Evolutionary conservation across 2,329 filamentous ascomycete genomes (phyloP).

Genomic region (Botryotinia narcissicola): DNA sequence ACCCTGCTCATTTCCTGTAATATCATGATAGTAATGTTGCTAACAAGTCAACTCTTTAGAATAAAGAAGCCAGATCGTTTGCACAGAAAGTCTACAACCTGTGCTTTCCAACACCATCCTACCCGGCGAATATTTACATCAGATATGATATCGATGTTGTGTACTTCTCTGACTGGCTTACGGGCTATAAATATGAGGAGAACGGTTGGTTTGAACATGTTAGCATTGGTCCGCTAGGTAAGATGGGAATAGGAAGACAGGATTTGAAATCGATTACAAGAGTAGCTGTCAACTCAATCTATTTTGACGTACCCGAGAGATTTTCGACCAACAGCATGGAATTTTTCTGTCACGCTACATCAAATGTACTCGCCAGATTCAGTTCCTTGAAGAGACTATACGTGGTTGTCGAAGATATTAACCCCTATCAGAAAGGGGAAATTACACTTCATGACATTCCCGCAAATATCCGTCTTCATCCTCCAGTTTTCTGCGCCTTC

Average conservation of each 20-base stretch:
- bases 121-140: conserved; percentile 1
- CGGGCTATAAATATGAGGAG: background rate
- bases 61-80: background rate
- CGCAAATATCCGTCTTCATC: background rate
- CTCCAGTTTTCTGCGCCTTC: background rate
- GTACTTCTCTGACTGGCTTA: conserved; percentile 8
- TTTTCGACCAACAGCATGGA: background rate
- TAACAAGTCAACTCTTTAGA: background rate
- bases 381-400: background rate
- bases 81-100: background rate
- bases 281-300: conserved; percentile 3
- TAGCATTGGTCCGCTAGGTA: conserved; percentile 1
- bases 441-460: background rate
- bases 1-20: background rate
- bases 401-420: conserved; percentile 10
- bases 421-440: background rate
- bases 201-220: conserved; percentile 10
- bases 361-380: background rate
- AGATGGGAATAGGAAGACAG: background rate
- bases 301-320: background rate
- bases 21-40: background rate
- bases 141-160: conserved; percentile 2
- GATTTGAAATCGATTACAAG: background rate
- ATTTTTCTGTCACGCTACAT: background rate
- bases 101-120: background rate